Evolutionary conservation across 179 eudicot genomes (phyloP).

Genomic region (Actinidia polygama): DNA sequence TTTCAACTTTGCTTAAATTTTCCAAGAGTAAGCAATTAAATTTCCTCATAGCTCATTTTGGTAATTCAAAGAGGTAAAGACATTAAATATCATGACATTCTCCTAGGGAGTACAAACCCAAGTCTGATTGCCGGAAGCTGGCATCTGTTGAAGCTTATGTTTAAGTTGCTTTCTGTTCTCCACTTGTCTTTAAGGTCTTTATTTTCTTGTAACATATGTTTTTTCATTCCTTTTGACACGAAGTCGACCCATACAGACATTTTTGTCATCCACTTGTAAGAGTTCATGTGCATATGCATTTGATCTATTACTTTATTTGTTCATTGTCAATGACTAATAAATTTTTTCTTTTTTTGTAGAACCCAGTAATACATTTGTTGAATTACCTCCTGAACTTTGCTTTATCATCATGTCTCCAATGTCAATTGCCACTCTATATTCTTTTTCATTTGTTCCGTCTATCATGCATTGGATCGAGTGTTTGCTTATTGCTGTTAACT

Average conservation of each 20-base stretch:
- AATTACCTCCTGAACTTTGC: conserved; percentile 92
- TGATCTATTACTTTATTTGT: not conserved
- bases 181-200: not conserved
- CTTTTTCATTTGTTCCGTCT: conserved; percentile 77
- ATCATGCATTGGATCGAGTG: conserved; percentile 89
- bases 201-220: not conserved
- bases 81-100: not conserved
- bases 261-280: not conserved
- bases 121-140: not conserved
- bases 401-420: conserved; percentile 75
- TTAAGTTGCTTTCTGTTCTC: not conserved
- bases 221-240: not conserved
- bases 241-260: not conserved
- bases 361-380: conserved; percentile 46
- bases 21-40: not conserved
- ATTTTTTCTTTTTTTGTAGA: conserved; percentile 44
- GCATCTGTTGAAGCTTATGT: not conserved
- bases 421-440: conserved; percentile 57
- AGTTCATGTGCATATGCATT: not conserved
- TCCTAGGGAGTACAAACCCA: not conserved
- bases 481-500: conserved; percentile 65
- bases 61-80: not conserved
- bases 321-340: not conserved
- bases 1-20: not conserved
- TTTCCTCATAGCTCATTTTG: not conserved